Evolutionary conservation across 2,329 filamentous ascomycete genomes (phyloP), one percentile per base, ranked within the genome.

Genomic region (Neonectria sp.): DNA sequence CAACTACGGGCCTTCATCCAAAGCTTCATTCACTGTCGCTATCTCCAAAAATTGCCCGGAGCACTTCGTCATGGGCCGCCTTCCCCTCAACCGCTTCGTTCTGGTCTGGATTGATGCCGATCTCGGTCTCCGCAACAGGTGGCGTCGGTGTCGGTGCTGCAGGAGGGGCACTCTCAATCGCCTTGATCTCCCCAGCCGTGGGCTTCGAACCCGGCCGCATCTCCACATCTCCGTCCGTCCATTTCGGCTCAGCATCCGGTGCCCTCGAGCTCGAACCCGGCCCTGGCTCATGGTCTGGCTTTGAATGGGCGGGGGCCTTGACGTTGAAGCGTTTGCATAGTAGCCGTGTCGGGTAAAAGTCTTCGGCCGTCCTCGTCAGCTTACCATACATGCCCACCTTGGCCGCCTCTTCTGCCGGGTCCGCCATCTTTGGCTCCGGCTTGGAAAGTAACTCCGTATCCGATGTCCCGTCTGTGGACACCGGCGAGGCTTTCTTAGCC

Each of bases 321-420:
- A 98, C 92, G 73, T 95, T 95, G 82, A 99, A 97, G 9, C 96
- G 88, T 79, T 98, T 99, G 82, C 95, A 98, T n/a, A 98, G 82
- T 46, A 99, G 82, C 61, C 95, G 86, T 1, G 92, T 91, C 1
- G 96, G 96, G 73, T 91, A 91, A 80, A 97, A 98, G 5, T 91
- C 88, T 8, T 89, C 80, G 0, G 86, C 85, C 25, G 86, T 90
- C 68, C 96, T 87, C 3, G 96, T 99, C 89, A 98, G 88, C 15
- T 90, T 87, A 1, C 96, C 96, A 81, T 95, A 98, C 95, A 98
- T 97, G 64, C 94, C 95, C 77, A 98, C 84, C 75, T 88, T 93
- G 8, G 96, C 96, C 1, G 96, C 96, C 73, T 94, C 91, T 77
- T 95, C 92, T 12, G 94, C 94, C 0, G 95, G 92, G 75, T 97